phyloP scores from a whole-genome alignment of 371 early-diverging fungal genomes.

The Sporodiniella umbellata region DNA sequence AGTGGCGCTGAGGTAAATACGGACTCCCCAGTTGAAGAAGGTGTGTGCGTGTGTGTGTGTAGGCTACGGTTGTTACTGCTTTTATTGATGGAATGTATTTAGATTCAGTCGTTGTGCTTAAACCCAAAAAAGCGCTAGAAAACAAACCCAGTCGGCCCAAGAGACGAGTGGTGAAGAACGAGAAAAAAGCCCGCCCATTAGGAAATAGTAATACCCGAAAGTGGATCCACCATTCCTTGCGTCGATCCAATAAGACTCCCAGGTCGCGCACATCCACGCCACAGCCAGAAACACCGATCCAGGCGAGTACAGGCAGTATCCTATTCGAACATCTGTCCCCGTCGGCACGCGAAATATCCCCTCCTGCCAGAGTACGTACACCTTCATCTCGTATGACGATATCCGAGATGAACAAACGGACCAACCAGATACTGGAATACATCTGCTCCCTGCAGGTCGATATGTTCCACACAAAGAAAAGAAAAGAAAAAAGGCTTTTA shows the following conservation, averaged over 20 bases:
- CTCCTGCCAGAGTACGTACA: slow-evolving; percentile 44
- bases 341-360: slow-evolving; percentile 20
- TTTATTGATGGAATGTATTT: too few species aligned
- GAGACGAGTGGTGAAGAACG: slow-evolving; percentile 5
- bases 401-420: slow-evolving; percentile 55
- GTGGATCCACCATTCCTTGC: slow-evolving; percentile 1
- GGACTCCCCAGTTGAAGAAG: slow-evolving; percentile 1
- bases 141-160: slow-evolving; percentile 5
- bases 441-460: slow-evolving; percentile 52
- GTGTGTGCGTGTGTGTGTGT: not conserved
- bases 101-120: too few species aligned
- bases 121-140: too few species aligned
- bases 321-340: slow-evolving; percentile 17
- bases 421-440: slow-evolving; percentile 55
- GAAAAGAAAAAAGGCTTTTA: slow-evolving; percentile 1
- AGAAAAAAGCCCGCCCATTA: slow-evolving; percentile 9
- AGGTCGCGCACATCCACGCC: slow-evolving; percentile 26
- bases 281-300: slow-evolving; percentile 16
- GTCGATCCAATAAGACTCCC: slow-evolving; percentile 8
- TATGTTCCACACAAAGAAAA: slow-evolving; percentile 27
- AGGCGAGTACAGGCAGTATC: slow-evolving; percentile 2
- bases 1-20: slow-evolving; percentile 3
- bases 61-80: too few species aligned
- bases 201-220: not conserved
- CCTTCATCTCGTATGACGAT: slow-evolving; percentile 47